Base-by-base conservation (phyloP, 2,329 filamentous ascomycete genomes). In the Helicocarpus griseus region DNA sequence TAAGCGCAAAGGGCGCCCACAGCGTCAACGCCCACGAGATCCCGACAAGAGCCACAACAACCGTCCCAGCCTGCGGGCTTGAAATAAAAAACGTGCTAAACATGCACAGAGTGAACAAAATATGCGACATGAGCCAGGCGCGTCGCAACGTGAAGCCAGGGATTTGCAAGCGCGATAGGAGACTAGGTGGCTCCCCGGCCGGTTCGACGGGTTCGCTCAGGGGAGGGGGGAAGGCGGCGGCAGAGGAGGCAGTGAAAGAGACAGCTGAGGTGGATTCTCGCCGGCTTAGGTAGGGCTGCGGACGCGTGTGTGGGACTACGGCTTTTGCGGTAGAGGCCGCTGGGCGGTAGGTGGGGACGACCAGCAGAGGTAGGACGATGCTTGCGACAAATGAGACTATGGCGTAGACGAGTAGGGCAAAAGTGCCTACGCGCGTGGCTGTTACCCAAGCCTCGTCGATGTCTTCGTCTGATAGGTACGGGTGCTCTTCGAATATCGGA, bases 1-100 rank as follows among this genome's bases (percentile, higher is more conserved):
- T 96, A 60, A 97, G 86, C 36, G 91, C 90, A 73, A 91, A 97
- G 0, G 91, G 91, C 0, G 90, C 91, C 91, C 91, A 97, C 24
- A 94, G 80, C 1, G 89, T 89, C 61, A 96, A 74, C 21, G 90
- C 89, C 91, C 91, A 97, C 1, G 88, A 89, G 53, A 97, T 82
- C 31, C 91, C 91, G 45, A 95, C 83, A 22, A 93, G 72, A 1
- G 83, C 87, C 51, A 95, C 85, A 31, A 95, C 77, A 1, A 81
- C 76, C 0, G 87, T 95, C 1, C 87, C 91, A 8, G 77, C 80
- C 52, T 79, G 73, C 6, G 89, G 83, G 2, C 80, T 82, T 38
- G 75, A 78, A 36, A 95, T 87, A 54, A 95, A 77, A 52, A 95
- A 82, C 0, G 91, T 94, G 63, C 83, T 81, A 64, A 87, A 87